A percentile compares a stretch with the other conserved stretches of the same genome.
phyloP scores from a whole-genome alignment of 2,329 filamentous ascomycete species.

The Ascochyta clinopodiicola region DNA sequence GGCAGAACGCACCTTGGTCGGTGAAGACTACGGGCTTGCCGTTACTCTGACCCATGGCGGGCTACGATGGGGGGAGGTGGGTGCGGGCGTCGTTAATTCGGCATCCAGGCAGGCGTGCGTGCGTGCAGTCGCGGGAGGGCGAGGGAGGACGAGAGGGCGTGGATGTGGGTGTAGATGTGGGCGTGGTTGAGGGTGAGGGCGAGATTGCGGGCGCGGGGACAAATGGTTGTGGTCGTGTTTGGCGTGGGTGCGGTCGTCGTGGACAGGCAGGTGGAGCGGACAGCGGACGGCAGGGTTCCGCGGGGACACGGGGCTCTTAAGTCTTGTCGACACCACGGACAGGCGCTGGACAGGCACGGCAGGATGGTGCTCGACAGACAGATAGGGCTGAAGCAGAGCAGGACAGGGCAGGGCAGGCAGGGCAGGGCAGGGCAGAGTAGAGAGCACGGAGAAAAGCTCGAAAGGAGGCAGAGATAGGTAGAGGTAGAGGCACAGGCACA shows the following conservation, averaged over 20 bases:
- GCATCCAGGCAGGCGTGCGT: constrained; percentile 12
- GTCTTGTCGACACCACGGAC: constrained; percentile 4
- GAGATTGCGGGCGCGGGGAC: too few species aligned
- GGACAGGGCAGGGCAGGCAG: too few species aligned
- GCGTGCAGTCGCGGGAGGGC: background rate
- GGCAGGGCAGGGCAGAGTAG: too few species aligned
- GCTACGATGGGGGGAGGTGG: constrained; percentile 24
- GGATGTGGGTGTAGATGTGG: background rate
- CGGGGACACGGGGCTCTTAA: constrained; percentile 7
- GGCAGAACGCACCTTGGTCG: constrained; percentile 76
- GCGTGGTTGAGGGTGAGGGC: background rate
- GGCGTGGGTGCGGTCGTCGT: too few species aligned
- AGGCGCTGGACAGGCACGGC: background rate
- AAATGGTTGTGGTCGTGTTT: too few species aligned
- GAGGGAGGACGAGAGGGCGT: constrained; percentile 1
- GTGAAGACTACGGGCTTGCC: constrained; percentile 91
- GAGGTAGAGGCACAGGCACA: background rate
- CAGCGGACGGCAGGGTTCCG: constrained; percentile 7
- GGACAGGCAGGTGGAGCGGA: constrained; percentile 3
- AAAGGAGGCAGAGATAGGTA: constrained; percentile 8
- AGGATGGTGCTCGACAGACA: background rate
- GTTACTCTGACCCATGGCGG: constrained; percentile 87
- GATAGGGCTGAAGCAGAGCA: constrained; percentile 6
- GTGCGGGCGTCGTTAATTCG: constrained; percentile 6
- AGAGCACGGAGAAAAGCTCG: constrained; percentile 4